These are phyloP conservation scores for Solanum etuberosum DNA, from an alignment of 257 asterid genomes.

Conservation along the genomic window DNA sequence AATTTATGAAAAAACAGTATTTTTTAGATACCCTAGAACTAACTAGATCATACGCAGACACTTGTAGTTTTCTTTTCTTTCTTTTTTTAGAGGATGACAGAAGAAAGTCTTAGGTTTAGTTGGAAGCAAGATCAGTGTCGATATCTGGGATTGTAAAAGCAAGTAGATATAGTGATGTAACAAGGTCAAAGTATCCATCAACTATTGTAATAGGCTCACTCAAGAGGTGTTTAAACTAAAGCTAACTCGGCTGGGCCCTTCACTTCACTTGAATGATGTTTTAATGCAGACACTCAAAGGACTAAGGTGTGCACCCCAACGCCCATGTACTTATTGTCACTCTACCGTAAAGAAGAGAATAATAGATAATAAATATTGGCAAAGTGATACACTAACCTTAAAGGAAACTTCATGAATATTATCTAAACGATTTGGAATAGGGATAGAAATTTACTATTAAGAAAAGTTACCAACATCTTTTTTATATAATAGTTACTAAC, in stretches of 20 bases:
- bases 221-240: background rate
- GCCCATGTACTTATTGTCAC: background rate
- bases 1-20: background rate
- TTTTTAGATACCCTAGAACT: background rate
- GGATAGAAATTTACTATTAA: background rate
- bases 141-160: background rate
- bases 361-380: background rate
- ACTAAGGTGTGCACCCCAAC: background rate
- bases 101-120: background rate
- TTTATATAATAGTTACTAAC: background rate
- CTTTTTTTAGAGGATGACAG: background rate
- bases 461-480: background rate
- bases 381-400: background rate
- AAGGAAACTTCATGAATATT: background rate
- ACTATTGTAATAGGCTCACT: background rate
- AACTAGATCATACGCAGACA: background rate
- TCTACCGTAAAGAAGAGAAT: background rate
- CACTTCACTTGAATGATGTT: background rate
- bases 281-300: background rate
- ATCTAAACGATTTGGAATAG: background rate
- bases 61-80: background rate
- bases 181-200: background rate
- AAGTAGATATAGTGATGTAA: background rate
- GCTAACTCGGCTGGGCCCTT: background rate
- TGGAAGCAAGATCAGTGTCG: background rate